Conservation (phyloP, 176 grass and related monocot species). For the Carex parvula region DNA sequence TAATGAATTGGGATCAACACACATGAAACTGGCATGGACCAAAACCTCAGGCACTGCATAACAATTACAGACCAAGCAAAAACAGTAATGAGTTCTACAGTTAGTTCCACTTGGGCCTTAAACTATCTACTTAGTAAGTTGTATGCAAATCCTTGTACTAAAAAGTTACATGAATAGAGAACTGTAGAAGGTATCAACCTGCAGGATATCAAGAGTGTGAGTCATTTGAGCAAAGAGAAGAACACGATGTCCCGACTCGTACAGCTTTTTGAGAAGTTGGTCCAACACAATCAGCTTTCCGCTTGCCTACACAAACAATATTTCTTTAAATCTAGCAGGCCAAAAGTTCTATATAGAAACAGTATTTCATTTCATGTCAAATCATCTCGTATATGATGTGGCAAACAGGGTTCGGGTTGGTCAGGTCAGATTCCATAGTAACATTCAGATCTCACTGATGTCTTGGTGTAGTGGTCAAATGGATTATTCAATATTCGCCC, state of each 20-base stretch:
- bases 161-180: background rate
- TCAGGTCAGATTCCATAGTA: background rate
- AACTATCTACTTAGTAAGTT: conserved; percentile 6
- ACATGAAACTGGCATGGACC: background rate
- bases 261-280: conserved; percentile 71
- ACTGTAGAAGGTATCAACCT: conserved; percentile 47
- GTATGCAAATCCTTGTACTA: background rate
- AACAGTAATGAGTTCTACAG: background rate
- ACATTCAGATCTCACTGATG: no score
- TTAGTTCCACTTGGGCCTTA: background rate
- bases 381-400: background rate
- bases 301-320: conserved; percentile 64
- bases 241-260: conserved; percentile 66
- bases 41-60: background rate
- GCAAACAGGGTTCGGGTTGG: background rate
- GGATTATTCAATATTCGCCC: background rate
- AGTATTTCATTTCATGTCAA: conserved; percentile 6
- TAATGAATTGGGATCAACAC: background rate
- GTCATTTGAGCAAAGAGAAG: conserved; percentile 98
- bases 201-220: conserved; percentile 93
- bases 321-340: background rate
- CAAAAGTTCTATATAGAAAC: background rate
- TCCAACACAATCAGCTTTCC: conserved; percentile 89
- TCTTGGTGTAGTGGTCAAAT: background rate
- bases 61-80: background rate